Evolutionary conservation across 345 rosid genomes (phyloP).

Genomic region (Capsella bursapastoris): DNA sequence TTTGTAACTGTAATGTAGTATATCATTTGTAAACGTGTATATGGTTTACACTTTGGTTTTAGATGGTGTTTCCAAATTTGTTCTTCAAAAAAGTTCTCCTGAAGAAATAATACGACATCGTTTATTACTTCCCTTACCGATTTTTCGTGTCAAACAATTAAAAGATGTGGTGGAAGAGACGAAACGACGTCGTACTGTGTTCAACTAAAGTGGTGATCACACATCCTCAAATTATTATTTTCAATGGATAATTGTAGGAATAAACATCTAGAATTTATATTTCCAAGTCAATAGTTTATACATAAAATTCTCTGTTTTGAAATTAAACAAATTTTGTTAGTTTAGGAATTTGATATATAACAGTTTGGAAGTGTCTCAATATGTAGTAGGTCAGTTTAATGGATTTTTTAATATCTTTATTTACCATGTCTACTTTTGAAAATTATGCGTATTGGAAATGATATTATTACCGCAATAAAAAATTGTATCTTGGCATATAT

Average conservation of each 20-base stretch:
- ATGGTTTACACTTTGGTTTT: neutral
- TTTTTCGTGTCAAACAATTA: too few relatives aligned
- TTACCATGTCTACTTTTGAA: neutral
- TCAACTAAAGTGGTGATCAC: too few relatives aligned
- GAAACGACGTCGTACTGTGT: too few relatives aligned
- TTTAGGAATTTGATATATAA: neutral
- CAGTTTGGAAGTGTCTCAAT: neutral
- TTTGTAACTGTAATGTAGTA: constrained; percentile 4
- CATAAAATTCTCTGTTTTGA: neutral
- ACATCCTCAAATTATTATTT: too few relatives aligned
- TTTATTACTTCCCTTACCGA: too few relatives aligned
- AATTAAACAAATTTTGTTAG: neutral
- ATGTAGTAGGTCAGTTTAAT: neutral
- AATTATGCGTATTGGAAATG: neutral
- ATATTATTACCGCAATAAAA: neutral
- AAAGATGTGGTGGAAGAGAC: too few relatives aligned
- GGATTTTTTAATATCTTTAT: neutral
- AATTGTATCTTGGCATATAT: neutral
- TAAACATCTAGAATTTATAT: neutral
- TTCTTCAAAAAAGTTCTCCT: too few relatives aligned
- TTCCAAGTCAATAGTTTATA: neutral
- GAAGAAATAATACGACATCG: too few relatives aligned
- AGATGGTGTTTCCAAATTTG: too few relatives aligned
- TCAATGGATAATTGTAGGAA: too few relatives aligned
- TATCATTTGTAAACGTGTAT: constrained; percentile 13